These are phyloP conservation scores for Triticum aestivum DNA, from an alignment of 176 grass and related monocot species.

Conservation along the genomic window IWGSC_CS_RefSeq_v2.1 NC_057809.1:12506029-12506528, in stretches of 20 bases:
- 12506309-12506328: neutral
- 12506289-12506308: neutral
- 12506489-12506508: neutral
- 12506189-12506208: too few species aligned
- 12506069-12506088: neutral
- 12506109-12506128: neutral
- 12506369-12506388: neutral
- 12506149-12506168: neutral
- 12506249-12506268: too few species aligned
- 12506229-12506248: neutral
- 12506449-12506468: neutral
- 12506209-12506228: too few species aligned
- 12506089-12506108: neutral
- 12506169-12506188: neutral
- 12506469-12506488: neutral
- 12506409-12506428: neutral
- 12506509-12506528: neutral
- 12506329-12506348: fast-evolving
- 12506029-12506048: neutral
- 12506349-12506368: neutral
- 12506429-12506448: neutral
- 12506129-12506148: neutral
- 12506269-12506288: neutral
- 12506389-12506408: neutral
- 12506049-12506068: too few species aligned